Percentiles rank a stretch among this genome's conserved stretches.
These are phyloP conservation scores for Cupressus sempervirens DNA, from an alignment of 75 land plant genomes.

Conservation along the genomic window DNA sequence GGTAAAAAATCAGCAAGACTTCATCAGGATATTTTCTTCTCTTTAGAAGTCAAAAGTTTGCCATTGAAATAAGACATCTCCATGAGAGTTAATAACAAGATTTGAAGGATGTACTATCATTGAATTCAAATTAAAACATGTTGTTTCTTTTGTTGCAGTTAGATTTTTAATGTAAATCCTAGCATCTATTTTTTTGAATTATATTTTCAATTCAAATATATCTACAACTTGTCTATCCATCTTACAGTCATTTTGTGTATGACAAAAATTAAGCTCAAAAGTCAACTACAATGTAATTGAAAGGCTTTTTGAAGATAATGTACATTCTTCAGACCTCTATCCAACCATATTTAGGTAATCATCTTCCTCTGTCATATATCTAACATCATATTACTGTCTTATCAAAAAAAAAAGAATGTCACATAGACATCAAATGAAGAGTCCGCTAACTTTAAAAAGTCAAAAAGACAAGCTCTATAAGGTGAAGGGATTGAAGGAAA, in stretches of 20 bases:
- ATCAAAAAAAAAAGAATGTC: background rate
- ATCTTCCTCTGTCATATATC: background rate
- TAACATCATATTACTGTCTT: background rate
- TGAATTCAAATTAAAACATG: background rate
- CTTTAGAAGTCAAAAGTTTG: background rate
- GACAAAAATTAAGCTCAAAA: slow-evolving; percentile 64
- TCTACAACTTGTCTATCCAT: background rate
- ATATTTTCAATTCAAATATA: no score
- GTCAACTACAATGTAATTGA: slow-evolving; percentile 61
- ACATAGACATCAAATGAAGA: background rate
- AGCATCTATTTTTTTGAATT: background rate
- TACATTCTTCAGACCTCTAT: slow-evolving; percentile 15
- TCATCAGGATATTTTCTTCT: background rate
- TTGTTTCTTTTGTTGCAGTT: background rate
- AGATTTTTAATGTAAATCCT: background rate
- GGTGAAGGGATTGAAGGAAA: background rate
- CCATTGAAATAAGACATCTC: background rate
- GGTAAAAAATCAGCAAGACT: background rate
- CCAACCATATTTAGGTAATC: background rate
- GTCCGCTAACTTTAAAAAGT: background rate
- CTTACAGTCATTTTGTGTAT: background rate
- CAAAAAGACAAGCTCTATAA: background rate
- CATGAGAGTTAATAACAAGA: background rate
- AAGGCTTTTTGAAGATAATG: slow-evolving; percentile 57
- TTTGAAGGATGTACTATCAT: background rate